Base-by-base conservation (phyloP, 495 filamentous ascomycete genomes). In the Penicillium goetzii region DNA sequence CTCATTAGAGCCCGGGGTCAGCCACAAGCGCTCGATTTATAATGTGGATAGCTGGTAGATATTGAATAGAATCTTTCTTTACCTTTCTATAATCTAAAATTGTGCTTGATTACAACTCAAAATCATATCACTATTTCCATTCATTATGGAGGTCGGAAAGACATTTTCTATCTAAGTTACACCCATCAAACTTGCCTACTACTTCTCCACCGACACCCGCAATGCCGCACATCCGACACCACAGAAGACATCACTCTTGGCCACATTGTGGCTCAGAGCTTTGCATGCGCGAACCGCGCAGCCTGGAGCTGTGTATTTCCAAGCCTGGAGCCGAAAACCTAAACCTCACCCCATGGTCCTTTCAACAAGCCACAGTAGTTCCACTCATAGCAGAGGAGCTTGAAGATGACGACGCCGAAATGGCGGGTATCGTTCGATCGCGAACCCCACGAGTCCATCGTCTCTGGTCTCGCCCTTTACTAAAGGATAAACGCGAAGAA, bases 191-290 rank as follows among this genome's bases (percentile, higher is more conserved):
- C 2, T n/a, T 25, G 19, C 10, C 14, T 51, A 0, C 52, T 58
- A 23, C 23, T 26, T 23, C 41, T 45, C 19, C 30, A 59, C n/a
- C 36, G 6, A 23, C 30, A 11, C 6, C 28, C 25, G 62, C 34
- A 38, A 78, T 80, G 77, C 61, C 74, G 15, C 63, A 59, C 36
- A 49, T 68, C 19, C 68, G 63, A 26, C 67, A 78, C 60, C 77
- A 80, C 63, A 61, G 67, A 68, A 62, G 77, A 64, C 72, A 76
- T 58, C 76, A 80, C 54, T 75, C 76, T 49, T 80, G 77, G 77
- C 77, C 77, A 7, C 73, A 77, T 62, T 76, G 76, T 58, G 72
- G 72, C 53, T 70, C 74, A 15, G 67, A 70, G 23, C 14, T 63
- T n/a, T 70, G 61, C 61, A 70, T 65, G 63, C 65, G 65, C 17